Conservation (phyloP, 2,329 filamentous ascomycete genomes). For the Xylariales sp. region DNA sequence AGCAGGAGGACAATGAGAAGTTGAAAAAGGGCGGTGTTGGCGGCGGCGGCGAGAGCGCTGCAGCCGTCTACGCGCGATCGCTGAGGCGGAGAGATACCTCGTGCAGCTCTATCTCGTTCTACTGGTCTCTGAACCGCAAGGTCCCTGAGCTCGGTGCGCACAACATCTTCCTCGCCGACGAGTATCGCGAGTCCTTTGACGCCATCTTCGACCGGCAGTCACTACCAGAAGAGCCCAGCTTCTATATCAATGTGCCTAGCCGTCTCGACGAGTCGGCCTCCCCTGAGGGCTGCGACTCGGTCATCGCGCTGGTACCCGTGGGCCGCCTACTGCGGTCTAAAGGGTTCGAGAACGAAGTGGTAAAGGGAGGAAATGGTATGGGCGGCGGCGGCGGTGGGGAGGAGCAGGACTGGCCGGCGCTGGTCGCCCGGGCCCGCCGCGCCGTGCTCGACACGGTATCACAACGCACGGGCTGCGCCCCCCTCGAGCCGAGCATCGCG, state of each 20-base stretch:
- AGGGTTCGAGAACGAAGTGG: slow-evolving; percentile 15
- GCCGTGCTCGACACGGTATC: slow-evolving; percentile 59
- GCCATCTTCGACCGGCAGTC: slow-evolving; percentile 67
- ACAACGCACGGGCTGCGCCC: slow-evolving; percentile 52
- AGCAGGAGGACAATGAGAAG: slow-evolving; percentile 20
- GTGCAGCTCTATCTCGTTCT: slow-evolving; percentile 73
- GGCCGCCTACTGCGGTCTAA: slow-evolving; percentile 58
- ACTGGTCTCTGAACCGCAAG: slow-evolving; percentile 61
- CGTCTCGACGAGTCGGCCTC: slow-evolving; percentile 65
- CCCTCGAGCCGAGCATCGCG: slow-evolving; percentile 42
- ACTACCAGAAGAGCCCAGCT: slow-evolving; percentile 65
- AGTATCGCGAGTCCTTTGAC: slow-evolving; percentile 71
- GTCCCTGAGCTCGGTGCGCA: slow-evolving; percentile 63
- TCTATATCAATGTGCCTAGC: slow-evolving; percentile 74
- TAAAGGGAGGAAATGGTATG: too few relatives aligned
- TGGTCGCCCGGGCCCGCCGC: slow-evolving; percentile 54
- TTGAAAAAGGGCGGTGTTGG: slow-evolving; percentile 32
- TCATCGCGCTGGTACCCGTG: slow-evolving; percentile 69
- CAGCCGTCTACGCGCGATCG: too few relatives aligned
- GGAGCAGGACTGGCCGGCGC: slow-evolving; percentile 56
- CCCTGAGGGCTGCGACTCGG: slow-evolving; percentile 57
- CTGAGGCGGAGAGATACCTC: slow-evolving; percentile 51
- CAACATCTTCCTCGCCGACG: slow-evolving; percentile 73
- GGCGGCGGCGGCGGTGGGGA: slow-evolving; percentile 17
- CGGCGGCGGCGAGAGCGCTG: too few relatives aligned